Conservation (phyloP, 2,329 filamentous ascomycete genomes). For the Trichophyton verrucosum region DNA sequence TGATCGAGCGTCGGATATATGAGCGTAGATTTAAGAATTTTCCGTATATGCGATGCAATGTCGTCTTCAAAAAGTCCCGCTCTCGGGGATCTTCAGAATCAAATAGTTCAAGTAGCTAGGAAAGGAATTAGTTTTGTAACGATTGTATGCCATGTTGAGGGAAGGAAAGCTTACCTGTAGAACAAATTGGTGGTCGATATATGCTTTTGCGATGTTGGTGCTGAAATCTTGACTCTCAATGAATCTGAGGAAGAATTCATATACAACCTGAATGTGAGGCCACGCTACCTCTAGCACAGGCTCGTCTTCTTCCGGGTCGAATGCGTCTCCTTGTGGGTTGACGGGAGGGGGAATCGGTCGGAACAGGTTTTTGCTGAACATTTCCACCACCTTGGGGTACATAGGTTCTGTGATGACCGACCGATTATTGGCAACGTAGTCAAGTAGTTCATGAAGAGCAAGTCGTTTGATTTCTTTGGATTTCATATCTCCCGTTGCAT, state of each 20-base stretch:
- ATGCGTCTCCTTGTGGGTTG: conserved; percentile 95
- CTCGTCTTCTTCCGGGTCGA: conserved; percentile 96
- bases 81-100: conserved; percentile 96
- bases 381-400: conserved; percentile 96
- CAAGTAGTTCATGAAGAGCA: conserved; percentile 85
- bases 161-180: conserved; percentile 46
- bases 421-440: conserved; percentile 96
- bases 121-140: conserved; percentile 1
- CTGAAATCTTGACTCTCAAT: conserved; percentile 99
- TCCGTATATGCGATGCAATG: conserved; percentile 92
- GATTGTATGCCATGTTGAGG: conserved; percentile 9
- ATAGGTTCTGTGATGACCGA: conserved; percentile 98
- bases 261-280: conserved; percentile 98
- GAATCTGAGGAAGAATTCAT: conserved; percentile 97
- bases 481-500: conserved; percentile 96
- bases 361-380: conserved; percentile 99
- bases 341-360: conserved; percentile 92
- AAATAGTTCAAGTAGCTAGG: conserved; percentile 81
- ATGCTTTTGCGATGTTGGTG: conserved; percentile 97
- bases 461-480: conserved; percentile 98
- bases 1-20: conserved; percentile 95
- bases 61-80: conserved; percentile 95
- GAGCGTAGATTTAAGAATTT: conserved; percentile 97
- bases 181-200: conserved; percentile 97
- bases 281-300: conserved; percentile 95